phyloP scores from a whole-genome alignment of 805 yeast genomes.

The Myxozyma neotropica region DNA sequence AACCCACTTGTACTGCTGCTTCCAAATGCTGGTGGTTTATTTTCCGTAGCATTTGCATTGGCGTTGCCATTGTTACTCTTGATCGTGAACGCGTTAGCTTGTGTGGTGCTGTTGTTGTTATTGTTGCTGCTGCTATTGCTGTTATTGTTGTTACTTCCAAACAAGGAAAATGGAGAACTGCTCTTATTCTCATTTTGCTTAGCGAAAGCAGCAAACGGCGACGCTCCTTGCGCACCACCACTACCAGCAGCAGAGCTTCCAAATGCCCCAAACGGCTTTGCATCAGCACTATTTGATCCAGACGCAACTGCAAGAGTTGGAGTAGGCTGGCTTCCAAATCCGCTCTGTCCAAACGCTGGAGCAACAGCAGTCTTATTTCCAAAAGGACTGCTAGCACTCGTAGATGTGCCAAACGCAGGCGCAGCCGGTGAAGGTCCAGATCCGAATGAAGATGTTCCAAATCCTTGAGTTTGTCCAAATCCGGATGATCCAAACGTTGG shows the following conservation, averaged over 20 bases:
- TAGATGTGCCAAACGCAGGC: slow-evolving; percentile 4
- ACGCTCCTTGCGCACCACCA: not conserved
- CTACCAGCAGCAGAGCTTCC: not conserved
- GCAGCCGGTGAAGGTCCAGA: slow-evolving; percentile 5
- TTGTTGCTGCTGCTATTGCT: too few species aligned
- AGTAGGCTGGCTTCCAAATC: slow-evolving; percentile 7
- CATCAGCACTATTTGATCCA: not conserved
- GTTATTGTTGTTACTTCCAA: not conserved
- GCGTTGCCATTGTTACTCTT: not conserved
- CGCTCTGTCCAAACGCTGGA: slow-evolving; percentile 6
- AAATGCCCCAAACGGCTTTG: slow-evolving; percentile 1
- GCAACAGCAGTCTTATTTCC: not conserved
- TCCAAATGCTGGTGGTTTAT: not conserved
- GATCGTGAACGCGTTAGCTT: not conserved
- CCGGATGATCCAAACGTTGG: slow-evolving; percentile 18
- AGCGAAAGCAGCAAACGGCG: slow-evolving; percentile 13
- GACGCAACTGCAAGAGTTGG: not conserved
- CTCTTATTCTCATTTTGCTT: not conserved
- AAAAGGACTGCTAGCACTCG: not conserved
- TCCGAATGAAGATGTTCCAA: slow-evolving; percentile 2
- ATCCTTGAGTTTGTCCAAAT: slow-evolving; percentile 14
- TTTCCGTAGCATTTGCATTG: not conserved
- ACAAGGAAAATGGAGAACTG: not conserved
- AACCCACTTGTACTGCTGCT: not conserved
- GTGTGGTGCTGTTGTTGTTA: not conserved